Conservation (phyloP, 2,329 filamentous ascomycete species). For the Zasmidium angulare region DNA sequence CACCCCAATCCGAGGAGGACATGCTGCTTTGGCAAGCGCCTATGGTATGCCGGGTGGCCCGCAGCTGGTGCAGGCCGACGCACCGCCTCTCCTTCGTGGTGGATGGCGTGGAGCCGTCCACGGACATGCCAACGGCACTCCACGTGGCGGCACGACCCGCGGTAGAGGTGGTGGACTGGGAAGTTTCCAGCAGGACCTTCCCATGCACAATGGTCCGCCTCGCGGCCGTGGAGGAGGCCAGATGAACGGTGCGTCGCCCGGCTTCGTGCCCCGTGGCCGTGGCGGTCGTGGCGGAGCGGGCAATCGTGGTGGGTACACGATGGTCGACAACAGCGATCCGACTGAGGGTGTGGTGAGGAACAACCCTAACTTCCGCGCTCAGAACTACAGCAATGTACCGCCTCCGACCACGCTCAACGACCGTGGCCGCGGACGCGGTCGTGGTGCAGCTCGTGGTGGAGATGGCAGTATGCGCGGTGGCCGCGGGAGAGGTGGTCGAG, state of each 20-base stretch:
- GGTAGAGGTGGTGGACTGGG: slow-evolving; percentile 42
- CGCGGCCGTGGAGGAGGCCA: slow-evolving; percentile 41
- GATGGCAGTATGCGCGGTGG: slow-evolving; percentile 7
- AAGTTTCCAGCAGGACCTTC: slow-evolving; percentile 19
- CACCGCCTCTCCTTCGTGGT: slow-evolving; percentile 59
- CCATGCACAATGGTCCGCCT: slow-evolving; percentile 19
- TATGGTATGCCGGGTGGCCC: slow-evolving; percentile 61
- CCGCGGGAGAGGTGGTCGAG: slow-evolving; percentile 15
- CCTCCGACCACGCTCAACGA: slow-evolving; percentile 60
- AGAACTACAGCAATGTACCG: slow-evolving; percentile 54
- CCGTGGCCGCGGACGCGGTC: slow-evolving; percentile 27
- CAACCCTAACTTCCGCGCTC: slow-evolving; percentile 58
- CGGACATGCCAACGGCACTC: slow-evolving; percentile 43
- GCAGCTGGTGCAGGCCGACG: slow-evolving; percentile 58
- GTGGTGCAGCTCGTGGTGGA: slow-evolving; percentile 20
- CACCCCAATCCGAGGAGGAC: slow-evolving; percentile 28
- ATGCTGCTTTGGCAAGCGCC: slow-evolving; percentile 39
- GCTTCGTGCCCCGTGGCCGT: slow-evolving; percentile 27
- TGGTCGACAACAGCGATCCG: slow-evolving; percentile 52
- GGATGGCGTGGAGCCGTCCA: slow-evolving; percentile 59
- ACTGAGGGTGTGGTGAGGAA: slow-evolving; percentile 54
- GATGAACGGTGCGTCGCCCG: slow-evolving; percentile 26
- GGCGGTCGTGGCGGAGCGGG: slow-evolving; percentile 21
- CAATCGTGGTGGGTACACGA: slow-evolving; percentile 46
- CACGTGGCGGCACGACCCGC: slow-evolving; percentile 25